Conservation (phyloP, 768 basidiomycete genomes). For the Russula virescens region DNA sequence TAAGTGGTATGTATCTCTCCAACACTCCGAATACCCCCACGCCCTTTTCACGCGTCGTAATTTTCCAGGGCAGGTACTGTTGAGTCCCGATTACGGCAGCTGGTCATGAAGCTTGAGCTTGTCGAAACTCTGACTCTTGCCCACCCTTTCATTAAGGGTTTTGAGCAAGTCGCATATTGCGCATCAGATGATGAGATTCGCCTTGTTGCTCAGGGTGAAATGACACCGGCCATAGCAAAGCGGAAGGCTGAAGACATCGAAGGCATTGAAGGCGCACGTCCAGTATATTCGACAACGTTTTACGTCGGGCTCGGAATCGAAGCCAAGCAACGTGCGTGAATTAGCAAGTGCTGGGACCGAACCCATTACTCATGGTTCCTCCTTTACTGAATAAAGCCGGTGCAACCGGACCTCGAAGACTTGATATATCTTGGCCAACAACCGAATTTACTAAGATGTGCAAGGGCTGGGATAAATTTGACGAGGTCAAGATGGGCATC, state of each 20-base stretch:
- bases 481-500: constrained; percentile 90
- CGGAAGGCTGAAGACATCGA: constrained; percentile 76
- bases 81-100: constrained; percentile 90
- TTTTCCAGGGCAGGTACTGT: constrained; percentile 83
- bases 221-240: constrained; percentile 62
- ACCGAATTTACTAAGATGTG: constrained; percentile 92
- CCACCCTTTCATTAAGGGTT: constrained; percentile 93
- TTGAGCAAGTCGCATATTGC: constrained; percentile 84
- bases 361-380: constrained; percentile 17
- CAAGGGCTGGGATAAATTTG: constrained; percentile 93
- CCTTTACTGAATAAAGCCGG: constrained; percentile 47
- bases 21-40: neutral
- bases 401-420: constrained; percentile 66
- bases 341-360: constrained; percentile 11
- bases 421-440: constrained; percentile 97
- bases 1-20: constrained; percentile 68
- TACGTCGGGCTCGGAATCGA: constrained; percentile 94
- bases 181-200: constrained; percentile 82
- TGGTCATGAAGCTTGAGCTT: constrained; percentile 97
- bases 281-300: constrained; percentile 95
- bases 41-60: constrained; percentile 5
- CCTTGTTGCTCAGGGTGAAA: constrained; percentile 82
- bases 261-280: constrained; percentile 65
- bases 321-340: constrained; percentile 75
- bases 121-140: constrained; percentile 88